Percentiles rank a stretch among this genome's conserved stretches.
These are phyloP conservation scores for Fusarium euwallaceae DNA, from an alignment of 2,329 filamentous ascomycete genomes.

Conservation along the genomic window DNA sequence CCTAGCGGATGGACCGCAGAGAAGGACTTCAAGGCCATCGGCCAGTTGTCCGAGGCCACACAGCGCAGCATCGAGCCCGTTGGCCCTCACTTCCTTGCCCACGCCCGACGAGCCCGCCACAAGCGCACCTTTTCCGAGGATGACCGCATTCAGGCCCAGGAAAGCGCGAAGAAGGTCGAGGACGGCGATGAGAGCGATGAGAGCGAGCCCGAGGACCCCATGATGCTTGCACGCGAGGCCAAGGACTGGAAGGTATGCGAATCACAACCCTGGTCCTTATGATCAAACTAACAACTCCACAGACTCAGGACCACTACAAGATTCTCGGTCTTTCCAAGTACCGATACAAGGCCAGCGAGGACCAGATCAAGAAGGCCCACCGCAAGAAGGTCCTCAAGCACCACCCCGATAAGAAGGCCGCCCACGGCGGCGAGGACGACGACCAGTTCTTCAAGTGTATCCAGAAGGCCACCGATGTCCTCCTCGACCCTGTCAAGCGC, in stretches of 20 bases:
- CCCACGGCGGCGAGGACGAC: slow-evolving; percentile 86
- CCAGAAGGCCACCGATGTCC: slow-evolving; percentile 95
- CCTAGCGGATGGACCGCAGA: slow-evolving; percentile 86
- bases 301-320: slow-evolving; percentile 98
- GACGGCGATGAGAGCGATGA: slow-evolving; percentile 91
- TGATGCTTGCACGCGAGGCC: slow-evolving; percentile 92
- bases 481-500: slow-evolving; percentile 91
- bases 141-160: slow-evolving; percentile 95
- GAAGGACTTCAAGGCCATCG: slow-evolving; percentile 91
- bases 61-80: slow-evolving; percentile 95
- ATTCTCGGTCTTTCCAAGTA: slow-evolving; percentile 94
- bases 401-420: slow-evolving; percentile 99
- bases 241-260: slow-evolving; percentile 96
- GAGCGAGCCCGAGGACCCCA: slow-evolving; percentile 91
- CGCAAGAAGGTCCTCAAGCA: slow-evolving; percentile 99
- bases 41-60: slow-evolving; percentile 79
- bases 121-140: slow-evolving; percentile 99
- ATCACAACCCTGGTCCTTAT: too few species aligned
- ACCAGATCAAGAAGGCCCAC: slow-evolving; percentile 99
- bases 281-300: neutral
- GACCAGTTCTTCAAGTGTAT: slow-evolving; percentile 99
- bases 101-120: slow-evolving; percentile 94
- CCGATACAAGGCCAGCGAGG: slow-evolving; percentile 92
- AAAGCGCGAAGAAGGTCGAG: slow-evolving; percentile 95
- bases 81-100: slow-evolving; percentile 96